Evolutionary conservation across 2,329 filamentous ascomycete species (phyloP).

Genomic region (Coniochaeta sp.): DNA sequence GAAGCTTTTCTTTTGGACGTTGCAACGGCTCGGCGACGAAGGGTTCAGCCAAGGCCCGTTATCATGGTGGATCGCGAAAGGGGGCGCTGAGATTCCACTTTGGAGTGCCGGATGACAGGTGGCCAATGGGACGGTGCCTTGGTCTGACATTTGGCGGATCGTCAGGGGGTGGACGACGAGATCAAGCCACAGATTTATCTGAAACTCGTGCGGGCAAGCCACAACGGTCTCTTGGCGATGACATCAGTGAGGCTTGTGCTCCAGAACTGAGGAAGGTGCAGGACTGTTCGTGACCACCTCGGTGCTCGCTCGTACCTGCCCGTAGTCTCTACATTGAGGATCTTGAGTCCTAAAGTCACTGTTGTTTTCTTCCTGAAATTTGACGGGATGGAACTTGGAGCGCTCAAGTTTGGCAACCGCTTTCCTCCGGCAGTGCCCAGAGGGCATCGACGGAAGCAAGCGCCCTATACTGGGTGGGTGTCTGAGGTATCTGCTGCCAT

Average conservation of each 20-base stretch:
- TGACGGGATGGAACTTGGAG: no score
- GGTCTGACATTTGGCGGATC: background rate
- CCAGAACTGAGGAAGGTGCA: no score
- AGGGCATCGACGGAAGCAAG: no score
- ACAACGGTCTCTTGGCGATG: background rate
- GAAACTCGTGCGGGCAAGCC: background rate
- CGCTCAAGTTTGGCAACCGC: no score
- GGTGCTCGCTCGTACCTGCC: no score
- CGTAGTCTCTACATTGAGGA: no score
- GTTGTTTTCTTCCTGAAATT: no score
- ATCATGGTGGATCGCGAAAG: constrained; percentile 1
- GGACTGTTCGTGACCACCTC: no score
- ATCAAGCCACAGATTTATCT: background rate
- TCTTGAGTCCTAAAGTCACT: no score
- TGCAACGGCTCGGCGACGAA: background rate
- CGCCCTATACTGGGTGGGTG: no score
- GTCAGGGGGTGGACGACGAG: background rate
- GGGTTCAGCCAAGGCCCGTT: background rate
- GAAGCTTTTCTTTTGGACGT: background rate
- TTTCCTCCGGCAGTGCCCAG: no score
- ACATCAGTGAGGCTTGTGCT: background rate
- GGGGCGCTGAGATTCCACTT: background rate
- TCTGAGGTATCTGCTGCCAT: no score
- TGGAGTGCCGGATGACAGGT: background rate
- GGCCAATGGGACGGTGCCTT: background rate